Evolutionary conservation across 106 monocot genomes (phyloP).

Genomic region (Triglochin maritima): DNA sequence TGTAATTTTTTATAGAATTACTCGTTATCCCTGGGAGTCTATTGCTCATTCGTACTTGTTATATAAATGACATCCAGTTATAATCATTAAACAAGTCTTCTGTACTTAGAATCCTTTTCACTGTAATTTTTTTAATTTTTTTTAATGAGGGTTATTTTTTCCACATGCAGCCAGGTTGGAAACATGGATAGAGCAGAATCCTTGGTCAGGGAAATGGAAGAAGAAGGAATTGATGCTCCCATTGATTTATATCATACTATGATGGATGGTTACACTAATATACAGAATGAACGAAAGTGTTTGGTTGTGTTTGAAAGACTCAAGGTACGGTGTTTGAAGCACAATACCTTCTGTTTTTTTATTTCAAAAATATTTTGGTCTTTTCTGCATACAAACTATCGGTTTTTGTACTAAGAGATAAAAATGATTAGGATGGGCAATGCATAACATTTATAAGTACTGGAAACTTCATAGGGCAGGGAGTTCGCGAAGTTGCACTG

Average conservation of each 20-base stretch:
- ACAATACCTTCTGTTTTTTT: not conserved
- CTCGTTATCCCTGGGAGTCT: no score
- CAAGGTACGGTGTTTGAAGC: constrained; percentile 34
- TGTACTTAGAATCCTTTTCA: no score
- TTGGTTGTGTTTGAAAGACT: constrained; percentile 89
- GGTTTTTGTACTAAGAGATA: no score
- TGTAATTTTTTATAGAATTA: no score
- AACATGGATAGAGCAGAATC: constrained; percentile 87
- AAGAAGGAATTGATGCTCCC: constrained; percentile 84
- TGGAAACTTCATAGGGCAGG: no score
- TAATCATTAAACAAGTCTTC: no score
- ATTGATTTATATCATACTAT: constrained; percentile 93
- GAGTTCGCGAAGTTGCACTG: no score
- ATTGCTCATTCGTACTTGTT: no score
- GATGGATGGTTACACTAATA: constrained; percentile 97
- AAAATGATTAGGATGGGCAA: no score
- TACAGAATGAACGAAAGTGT: constrained; percentile 74
- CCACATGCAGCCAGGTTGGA: constrained; percentile 56
- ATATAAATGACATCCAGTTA: no score
- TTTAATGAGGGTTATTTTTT: constrained; percentile 1
- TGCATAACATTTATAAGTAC: no score
- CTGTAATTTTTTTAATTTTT: not conserved
- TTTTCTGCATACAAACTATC: no score
- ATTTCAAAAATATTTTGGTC: not conserved
- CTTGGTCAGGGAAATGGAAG: constrained; percentile 91